A percentile compares a stretch with the other conserved stretches of the same genome.
phyloP scores from a whole-genome alignment of 495 filamentous ascomycete species.

The Pseudevernia furfuracea region DNA sequence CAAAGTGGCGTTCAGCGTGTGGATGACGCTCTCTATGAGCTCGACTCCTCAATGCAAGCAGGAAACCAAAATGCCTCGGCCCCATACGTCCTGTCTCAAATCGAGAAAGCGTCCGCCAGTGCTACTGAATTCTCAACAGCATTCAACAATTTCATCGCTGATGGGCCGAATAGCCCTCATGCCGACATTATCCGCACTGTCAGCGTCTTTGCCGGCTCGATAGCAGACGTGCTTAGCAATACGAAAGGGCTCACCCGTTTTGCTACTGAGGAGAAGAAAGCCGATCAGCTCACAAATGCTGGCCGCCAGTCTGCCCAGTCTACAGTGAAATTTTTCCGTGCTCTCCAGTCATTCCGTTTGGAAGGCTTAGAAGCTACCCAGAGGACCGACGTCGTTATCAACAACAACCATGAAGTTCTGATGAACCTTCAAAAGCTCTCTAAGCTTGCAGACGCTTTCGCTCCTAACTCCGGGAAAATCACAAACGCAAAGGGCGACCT shows the following conservation, averaged over 20 bases:
- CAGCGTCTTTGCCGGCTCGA: slow-evolving; percentile 78
- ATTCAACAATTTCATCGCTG: slow-evolving; percentile 96
- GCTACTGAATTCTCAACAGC: slow-evolving; percentile 94
- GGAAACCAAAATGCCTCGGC: slow-evolving; percentile 97
- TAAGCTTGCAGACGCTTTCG: slow-evolving; percentile 84
- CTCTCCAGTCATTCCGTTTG: slow-evolving; percentile 85
- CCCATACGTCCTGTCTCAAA: slow-evolving; percentile 90
- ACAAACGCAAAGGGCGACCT: slow-evolving; percentile 70
- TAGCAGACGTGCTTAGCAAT: slow-evolving; percentile 91
- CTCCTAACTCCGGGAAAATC: slow-evolving; percentile 74
- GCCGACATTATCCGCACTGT: slow-evolving; percentile 88
- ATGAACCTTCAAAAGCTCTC: slow-evolving; percentile 83
- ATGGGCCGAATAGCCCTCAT: slow-evolving; percentile 88
- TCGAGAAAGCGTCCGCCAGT: slow-evolving; percentile 91
- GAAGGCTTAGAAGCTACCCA: slow-evolving; percentile 79
- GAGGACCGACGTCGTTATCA: slow-evolving; percentile 93
- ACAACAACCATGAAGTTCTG: slow-evolving; percentile 90
- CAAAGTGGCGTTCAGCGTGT: slow-evolving; percentile 90
- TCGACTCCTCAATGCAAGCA: slow-evolving; percentile 95
- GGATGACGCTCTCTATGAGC: slow-evolving; percentile 92
- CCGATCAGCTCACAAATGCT: slow-evolving; percentile 70
- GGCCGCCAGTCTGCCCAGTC: slow-evolving; percentile 79
- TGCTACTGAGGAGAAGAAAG: slow-evolving; percentile 89
- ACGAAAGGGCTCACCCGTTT: slow-evolving; percentile 92
- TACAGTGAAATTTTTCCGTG: slow-evolving; percentile 92